These are phyloP conservation scores for Lantana camara DNA, from an alignment of 257 asterid species.

Conservation along the genomic window DNA sequence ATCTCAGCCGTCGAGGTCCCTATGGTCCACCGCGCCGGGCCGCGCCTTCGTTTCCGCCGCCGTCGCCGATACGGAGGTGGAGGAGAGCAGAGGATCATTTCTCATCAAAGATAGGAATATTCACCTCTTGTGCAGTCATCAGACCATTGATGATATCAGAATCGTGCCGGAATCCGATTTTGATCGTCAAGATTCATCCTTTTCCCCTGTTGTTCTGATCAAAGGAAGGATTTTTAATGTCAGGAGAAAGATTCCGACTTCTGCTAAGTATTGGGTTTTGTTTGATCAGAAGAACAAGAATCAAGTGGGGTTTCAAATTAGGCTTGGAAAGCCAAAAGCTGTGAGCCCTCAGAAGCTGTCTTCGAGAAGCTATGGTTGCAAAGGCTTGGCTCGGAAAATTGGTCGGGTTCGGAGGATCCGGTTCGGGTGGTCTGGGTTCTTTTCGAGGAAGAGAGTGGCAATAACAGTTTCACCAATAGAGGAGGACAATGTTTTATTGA, in stretches of 20 bases:
- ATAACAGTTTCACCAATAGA: slow-evolving; percentile 50
- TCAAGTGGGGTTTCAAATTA: slow-evolving; percentile 76
- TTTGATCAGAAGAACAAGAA: slow-evolving; percentile 69
- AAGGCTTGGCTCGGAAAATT: slow-evolving; percentile 44
- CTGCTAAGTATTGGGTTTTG: slow-evolving; percentile 73
- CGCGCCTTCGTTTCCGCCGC: slow-evolving; percentile 87
- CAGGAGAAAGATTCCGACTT: slow-evolving; percentile 36
- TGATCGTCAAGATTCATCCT: slow-evolving; percentile 31
- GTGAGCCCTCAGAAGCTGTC: slow-evolving; percentile 43
- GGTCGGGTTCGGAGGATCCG: slow-evolving; percentile 48
- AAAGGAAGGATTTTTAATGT: slow-evolving; percentile 57
- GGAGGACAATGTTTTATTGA: slow-evolving; percentile 55
- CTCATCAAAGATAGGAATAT: slow-evolving; percentile 58
- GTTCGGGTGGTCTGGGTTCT: slow-evolving; percentile 45
- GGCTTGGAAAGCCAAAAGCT: slow-evolving; percentile 57
- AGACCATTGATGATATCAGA: slow-evolving; percentile 64
- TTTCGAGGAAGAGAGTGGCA: slow-evolving; percentile 42
- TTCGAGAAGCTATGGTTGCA: slow-evolving; percentile 53
- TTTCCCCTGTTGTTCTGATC: slow-evolving; percentile 52
- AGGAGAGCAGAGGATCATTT: slow-evolving; percentile 95
- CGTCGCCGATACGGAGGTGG: slow-evolving; percentile 76
- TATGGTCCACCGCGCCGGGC: slow-evolving; percentile 85
- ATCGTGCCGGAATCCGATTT: slow-evolving; percentile 38
- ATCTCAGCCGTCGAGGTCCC: slow-evolving; percentile 55
- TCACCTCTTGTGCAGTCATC: slow-evolving; percentile 68